These are phyloP conservation scores for Rubia occidens DNA, from an alignment of 305 asterid species.

Conservation along the genomic window DNA sequence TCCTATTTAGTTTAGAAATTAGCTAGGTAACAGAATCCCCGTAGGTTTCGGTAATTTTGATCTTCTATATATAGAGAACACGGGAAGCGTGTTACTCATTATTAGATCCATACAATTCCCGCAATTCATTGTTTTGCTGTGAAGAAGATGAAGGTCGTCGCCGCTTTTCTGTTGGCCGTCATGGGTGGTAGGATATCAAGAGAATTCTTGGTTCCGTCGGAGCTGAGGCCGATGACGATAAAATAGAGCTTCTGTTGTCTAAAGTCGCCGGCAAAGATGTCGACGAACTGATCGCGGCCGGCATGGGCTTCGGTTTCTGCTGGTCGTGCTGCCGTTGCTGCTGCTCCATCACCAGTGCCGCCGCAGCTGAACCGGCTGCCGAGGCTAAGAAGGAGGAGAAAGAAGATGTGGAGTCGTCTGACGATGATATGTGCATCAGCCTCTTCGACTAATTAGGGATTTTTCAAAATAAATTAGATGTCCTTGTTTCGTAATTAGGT, in stretches of 20 bases:
- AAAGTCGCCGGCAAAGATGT: not conserved
- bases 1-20: too few species aligned
- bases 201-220: slow-evolving; percentile 8
- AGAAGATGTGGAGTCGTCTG: not conserved
- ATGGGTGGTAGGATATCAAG: slow-evolving; percentile 15
- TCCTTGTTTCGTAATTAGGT: not conserved
- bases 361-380: not conserved
- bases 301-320: not conserved
- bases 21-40: too few species aligned
- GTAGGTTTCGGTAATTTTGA: too few species aligned
- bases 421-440: not conserved
- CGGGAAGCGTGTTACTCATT: too few species aligned
- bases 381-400: not conserved
- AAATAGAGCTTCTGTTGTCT: not conserved
- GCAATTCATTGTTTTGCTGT: not conserved
- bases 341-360: not conserved
- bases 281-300: not conserved
- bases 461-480: not conserved
- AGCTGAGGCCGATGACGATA: not conserved
- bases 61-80: too few species aligned
- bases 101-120: not conserved
- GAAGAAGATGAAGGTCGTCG: slow-evolving; percentile 13
- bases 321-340: not conserved
- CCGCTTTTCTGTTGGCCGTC: slow-evolving; percentile 14
- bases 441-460: not conserved